Evolutionary conservation across 768 basidiomycete species (phyloP).

Genomic region (Lentinula edodes): DNA sequence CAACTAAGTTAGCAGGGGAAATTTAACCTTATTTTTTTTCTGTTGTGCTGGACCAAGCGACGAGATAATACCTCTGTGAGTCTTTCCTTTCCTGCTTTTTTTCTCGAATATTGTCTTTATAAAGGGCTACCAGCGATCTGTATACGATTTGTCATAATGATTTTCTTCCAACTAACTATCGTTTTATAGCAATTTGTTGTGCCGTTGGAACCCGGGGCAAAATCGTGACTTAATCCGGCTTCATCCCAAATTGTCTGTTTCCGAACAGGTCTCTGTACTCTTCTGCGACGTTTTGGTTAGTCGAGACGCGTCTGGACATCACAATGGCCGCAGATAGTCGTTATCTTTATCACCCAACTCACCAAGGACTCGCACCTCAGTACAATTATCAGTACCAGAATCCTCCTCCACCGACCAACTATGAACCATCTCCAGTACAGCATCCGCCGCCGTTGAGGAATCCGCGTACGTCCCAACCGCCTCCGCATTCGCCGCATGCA

Average conservation of each 20-base stretch:
- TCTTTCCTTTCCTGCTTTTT: not conserved
- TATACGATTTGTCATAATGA: not conserved
- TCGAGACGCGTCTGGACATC: not conserved
- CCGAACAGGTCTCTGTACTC: not conserved
- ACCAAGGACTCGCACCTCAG: conserved; percentile 40
- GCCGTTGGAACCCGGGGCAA: not conserved
- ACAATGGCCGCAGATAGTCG: conserved; percentile 46
- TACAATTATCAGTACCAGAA: conserved; percentile 41
- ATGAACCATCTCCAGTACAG: not conserved
- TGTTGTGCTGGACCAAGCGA: not conserved
- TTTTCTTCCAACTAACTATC: not conserved
- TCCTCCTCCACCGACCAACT: conserved; percentile 13
- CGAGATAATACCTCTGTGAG: not conserved
- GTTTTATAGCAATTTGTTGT: not conserved
- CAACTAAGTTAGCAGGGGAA: not conserved
- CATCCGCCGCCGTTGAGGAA: conserved; percentile 13
- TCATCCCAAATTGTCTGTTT: not conserved
- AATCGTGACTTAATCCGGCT: not conserved
- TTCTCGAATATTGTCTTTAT: not conserved
- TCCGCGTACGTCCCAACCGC: not conserved
- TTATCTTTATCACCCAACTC: conserved; percentile 49
- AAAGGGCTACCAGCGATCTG: not conserved
- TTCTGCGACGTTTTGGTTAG: not conserved
- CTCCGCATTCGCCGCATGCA: conserved; percentile 12
- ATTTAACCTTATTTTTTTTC: not conserved